A percentile compares a stretch with the other conserved stretches of the same genome.
These are phyloP conservation scores for Neophaeococcomyces aloes DNA, from an alignment of 2,329 filamentous ascomycete genomes.

Conservation along the genomic window DNA sequence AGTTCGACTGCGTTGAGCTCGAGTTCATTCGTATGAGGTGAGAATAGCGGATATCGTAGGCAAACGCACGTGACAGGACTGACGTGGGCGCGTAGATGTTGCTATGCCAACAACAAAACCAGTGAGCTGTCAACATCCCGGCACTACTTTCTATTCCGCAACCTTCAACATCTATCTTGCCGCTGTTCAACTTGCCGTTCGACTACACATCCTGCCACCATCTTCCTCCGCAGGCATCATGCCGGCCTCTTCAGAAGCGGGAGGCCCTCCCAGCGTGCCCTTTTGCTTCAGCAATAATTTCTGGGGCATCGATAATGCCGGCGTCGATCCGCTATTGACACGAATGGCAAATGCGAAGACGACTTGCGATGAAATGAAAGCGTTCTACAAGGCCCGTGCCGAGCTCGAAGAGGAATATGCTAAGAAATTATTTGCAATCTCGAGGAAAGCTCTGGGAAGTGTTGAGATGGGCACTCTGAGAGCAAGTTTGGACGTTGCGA, in stretches of 20 bases:
- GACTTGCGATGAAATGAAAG: slow-evolving; percentile 84
- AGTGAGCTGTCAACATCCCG: too few relatives aligned
- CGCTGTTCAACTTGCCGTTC: too few relatives aligned
- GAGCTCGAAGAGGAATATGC: slow-evolving; percentile 96
- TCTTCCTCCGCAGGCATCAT: slow-evolving; percentile 1
- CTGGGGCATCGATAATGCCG: slow-evolving; percentile 98
- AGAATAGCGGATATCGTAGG: too few relatives aligned
- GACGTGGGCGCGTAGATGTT: too few relatives aligned
- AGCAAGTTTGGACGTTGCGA: slow-evolving; percentile 73
- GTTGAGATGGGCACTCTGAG: slow-evolving; percentile 76
- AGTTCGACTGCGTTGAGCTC: too few relatives aligned
- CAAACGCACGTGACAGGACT: too few relatives aligned
- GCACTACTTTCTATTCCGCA: too few relatives aligned
- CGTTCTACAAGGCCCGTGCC: slow-evolving; percentile 83
- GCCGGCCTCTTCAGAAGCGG: slow-evolving; percentile 7
- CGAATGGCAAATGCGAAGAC: slow-evolving; percentile 92
- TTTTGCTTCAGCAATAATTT: slow-evolving; percentile 80
- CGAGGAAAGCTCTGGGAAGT: slow-evolving; percentile 79
- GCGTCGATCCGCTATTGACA: slow-evolving; percentile 79
- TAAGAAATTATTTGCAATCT: slow-evolving; percentile 73
- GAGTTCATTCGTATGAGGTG: too few relatives aligned
- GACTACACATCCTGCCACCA: too few relatives aligned
- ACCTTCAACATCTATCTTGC: too few relatives aligned
- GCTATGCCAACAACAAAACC: too few relatives aligned
- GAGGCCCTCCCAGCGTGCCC: slow-evolving; percentile 19